Percentiles rank a stretch among this genome's conserved stretches.
Conservation (phyloP, 768 basidiomycete species). For the Sporobolomyces phaffii region DNA sequence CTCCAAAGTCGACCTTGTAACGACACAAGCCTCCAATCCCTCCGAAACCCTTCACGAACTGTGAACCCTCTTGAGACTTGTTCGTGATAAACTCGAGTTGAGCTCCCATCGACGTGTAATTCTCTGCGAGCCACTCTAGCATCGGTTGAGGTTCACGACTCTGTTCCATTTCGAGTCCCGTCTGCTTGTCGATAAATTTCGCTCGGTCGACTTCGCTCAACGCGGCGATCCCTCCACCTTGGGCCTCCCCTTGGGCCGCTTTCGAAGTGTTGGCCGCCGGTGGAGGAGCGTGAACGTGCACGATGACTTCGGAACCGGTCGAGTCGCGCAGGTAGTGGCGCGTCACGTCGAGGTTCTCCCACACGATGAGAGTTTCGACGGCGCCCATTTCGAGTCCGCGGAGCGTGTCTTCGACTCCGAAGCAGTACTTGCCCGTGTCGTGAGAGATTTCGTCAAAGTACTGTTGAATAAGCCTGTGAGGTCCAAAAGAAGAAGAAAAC, state of each 20-base stretch:
- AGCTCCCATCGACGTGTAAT: conserved; percentile 96
- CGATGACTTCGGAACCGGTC: conserved; percentile 67
- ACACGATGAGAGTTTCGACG: conserved; percentile 93
- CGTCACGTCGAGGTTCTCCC: conserved; percentile 92
- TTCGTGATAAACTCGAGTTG: conserved; percentile 85
- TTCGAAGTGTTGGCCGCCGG: conserved; percentile 23
- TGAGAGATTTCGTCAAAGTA: conserved; percentile 99
- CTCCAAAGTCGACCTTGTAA: conserved; percentile 95
- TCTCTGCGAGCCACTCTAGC: conserved; percentile 97
- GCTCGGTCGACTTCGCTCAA: conserved; percentile 74
- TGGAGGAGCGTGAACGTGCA: conserved; percentile 56
- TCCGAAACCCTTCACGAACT: conserved; percentile 97
- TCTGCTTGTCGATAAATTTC: conserved; percentile 92
- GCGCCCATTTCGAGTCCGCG: conserved; percentile 94
- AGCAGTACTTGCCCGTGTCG: conserved; percentile 93
- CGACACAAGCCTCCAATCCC: conserved; percentile 91
- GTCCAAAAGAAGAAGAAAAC: too few relatives aligned
- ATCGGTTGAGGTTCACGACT: conserved; percentile 70
- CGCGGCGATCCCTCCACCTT: conserved; percentile 32
- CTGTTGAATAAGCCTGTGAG: conserved; percentile 70
- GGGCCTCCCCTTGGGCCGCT: conserved; percentile 16
- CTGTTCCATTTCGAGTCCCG: conserved; percentile 92
- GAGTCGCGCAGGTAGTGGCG: conserved; percentile 86
- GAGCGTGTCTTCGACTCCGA: conserved; percentile 93
- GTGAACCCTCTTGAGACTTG: conserved; percentile 84